Percentiles rank a stretch among this genome's conserved stretches.
Conservation (phyloP, 2,329 filamentous ascomycete species). For the Coccinonectria pachysandricola region DNA sequence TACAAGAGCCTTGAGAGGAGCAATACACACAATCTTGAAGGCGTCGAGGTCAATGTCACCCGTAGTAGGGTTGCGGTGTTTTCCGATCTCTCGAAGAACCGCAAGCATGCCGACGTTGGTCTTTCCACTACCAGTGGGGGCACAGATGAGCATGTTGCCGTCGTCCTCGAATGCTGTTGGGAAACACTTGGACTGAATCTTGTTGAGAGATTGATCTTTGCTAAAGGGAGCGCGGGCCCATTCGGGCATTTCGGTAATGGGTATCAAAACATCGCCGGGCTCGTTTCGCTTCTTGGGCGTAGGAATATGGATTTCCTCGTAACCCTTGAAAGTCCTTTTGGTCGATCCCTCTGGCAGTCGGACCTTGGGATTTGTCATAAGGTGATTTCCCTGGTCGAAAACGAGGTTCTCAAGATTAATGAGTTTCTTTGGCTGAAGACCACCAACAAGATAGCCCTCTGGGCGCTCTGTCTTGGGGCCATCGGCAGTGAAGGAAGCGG, state of each 20-base stretch:
- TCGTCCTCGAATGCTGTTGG: slow-evolving; percentile 86
- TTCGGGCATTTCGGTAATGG: slow-evolving; percentile 79
- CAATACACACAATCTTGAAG: slow-evolving; percentile 98
- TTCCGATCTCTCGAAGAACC: slow-evolving; percentile 92
- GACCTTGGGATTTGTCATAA: slow-evolving; percentile 99
- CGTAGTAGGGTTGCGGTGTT: slow-evolving; percentile 77
- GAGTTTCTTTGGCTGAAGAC: slow-evolving; percentile 72
- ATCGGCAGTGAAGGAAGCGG: slow-evolving; percentile 44
- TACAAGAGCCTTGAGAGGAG: slow-evolving; percentile 87
- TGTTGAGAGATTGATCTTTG: slow-evolving; percentile 77
- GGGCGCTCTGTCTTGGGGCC: slow-evolving; percentile 42
- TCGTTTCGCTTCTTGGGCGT: slow-evolving; percentile 81
- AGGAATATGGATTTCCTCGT: slow-evolving; percentile 96
- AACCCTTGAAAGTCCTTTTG: slow-evolving; percentile 92
- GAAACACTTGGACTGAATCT: slow-evolving; percentile 90
- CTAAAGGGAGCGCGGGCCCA: slow-evolving; percentile 87
- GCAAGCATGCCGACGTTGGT: slow-evolving; percentile 98
- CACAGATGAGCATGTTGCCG: slow-evolving; percentile 95
- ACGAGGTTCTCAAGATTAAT: slow-evolving; percentile 94
- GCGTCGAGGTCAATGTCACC: slow-evolving; percentile 93
- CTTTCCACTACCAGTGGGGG: slow-evolving; percentile 93
- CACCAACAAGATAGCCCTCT: slow-evolving; percentile 65
- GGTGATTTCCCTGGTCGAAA: slow-evolving; percentile 95
- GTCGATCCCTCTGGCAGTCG: slow-evolving; percentile 88
- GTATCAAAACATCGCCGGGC: slow-evolving; percentile 68